Evolutionary conservation across 2,329 filamentous ascomycete genomes (phyloP).

Genomic region (Fusarium sp.): DNA sequence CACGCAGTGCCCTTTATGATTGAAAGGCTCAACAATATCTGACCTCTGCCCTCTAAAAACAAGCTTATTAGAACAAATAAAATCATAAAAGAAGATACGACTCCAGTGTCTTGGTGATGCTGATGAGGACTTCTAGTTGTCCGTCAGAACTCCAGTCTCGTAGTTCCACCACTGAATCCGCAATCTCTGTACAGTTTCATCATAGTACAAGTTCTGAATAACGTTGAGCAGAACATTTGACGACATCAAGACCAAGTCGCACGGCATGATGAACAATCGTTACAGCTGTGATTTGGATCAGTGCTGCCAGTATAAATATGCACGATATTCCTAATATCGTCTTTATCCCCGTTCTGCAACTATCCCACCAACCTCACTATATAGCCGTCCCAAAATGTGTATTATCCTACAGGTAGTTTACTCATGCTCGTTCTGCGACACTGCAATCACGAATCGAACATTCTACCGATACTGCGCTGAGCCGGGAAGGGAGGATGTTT

Average conservation of each 20-base stretch:
- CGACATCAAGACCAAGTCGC: not conserved
- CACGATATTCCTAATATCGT: not conserved
- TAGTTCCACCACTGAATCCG: not conserved
- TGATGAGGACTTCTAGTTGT: too few species aligned
- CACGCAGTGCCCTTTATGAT: too few species aligned
- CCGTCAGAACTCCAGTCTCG: not conserved
- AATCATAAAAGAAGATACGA: too few species aligned
- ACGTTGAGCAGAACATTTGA: not conserved
- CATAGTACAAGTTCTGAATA: not conserved
- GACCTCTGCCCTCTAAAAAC: too few species aligned
- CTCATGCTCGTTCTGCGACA: not conserved
- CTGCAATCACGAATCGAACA: not conserved
- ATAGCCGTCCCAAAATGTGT: not conserved
- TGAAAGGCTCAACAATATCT: too few species aligned
- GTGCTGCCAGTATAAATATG: not conserved
- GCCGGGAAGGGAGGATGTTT: not conserved
- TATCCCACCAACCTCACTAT: not conserved
- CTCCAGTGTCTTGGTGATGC: too few species aligned
- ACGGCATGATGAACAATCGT: not conserved
- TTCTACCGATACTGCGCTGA: not conserved
- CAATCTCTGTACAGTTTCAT: not conserved
- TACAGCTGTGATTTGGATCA: not conserved
- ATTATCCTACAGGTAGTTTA: slow-evolving; percentile 1
- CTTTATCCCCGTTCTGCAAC: not conserved
- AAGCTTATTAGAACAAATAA: too few species aligned